These are phyloP conservation scores for Coemansia biformis DNA, from an alignment of 192 early-diverging fungal species.

Conservation along the genomic window DNA sequence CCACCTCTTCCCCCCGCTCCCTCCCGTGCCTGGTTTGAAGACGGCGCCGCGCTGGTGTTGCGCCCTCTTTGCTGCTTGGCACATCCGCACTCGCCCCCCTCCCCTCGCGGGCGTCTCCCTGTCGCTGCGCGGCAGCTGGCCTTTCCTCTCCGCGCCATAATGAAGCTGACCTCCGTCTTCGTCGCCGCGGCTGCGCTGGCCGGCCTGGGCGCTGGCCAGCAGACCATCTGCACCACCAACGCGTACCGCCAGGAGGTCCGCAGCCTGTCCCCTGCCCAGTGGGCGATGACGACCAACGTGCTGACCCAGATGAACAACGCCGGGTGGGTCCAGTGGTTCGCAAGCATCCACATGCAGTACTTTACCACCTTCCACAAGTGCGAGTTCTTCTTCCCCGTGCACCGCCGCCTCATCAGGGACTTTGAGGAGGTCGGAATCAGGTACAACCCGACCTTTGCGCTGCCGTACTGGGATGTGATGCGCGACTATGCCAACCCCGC, in stretches of 20 bases:
- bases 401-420: slow-evolving; percentile 43
- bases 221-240: slow-evolving; percentile 19
- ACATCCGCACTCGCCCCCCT: too few species aligned
- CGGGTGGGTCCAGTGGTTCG: slow-evolving; percentile 42
- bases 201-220: slow-evolving; percentile 23
- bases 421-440: slow-evolving; percentile 47
- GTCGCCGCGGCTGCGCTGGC: slow-evolving; percentile 32
- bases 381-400: slow-evolving; percentile 50
- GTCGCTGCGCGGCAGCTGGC: too few species aligned
- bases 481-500: slow-evolving; percentile 48
- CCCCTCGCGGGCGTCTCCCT: too few species aligned
- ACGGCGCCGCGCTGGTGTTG: too few species aligned
- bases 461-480: slow-evolving; percentile 53
- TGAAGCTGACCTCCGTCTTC: slow-evolving; percentile 44
- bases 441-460: slow-evolving; percentile 25
- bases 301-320: slow-evolving; percentile 20
- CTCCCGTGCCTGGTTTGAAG: too few species aligned
- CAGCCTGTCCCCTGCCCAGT: slow-evolving; percentile 33
- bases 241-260: slow-evolving; percentile 47
- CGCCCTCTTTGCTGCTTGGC: too few species aligned
- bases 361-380: slow-evolving; percentile 38
- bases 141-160: slow-evolving; percentile 5
- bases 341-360: slow-evolving; percentile 35
- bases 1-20: not conserved
- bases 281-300: slow-evolving; percentile 14